Conservation (phyloP, 768 basidiomycete genomes). For the Russula emetica region DNA sequence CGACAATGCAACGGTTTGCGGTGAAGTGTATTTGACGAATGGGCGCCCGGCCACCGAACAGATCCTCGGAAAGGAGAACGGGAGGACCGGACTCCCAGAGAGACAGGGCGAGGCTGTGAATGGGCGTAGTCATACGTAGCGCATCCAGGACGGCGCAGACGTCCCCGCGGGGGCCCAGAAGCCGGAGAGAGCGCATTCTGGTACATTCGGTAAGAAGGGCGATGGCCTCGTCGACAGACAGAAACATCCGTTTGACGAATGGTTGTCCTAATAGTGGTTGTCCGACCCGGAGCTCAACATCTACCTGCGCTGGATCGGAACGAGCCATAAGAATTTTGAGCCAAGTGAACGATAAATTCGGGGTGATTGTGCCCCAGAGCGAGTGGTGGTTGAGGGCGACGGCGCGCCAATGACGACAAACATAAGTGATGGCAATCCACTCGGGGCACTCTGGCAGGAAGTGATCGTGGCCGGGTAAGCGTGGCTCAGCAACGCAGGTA, state of each 20-base stretch:
- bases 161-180: slow-evolving; percentile 11
- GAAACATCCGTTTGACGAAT: slow-evolving; percentile 1
- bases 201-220: slow-evolving; percentile 15
- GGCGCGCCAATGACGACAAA: slow-evolving; percentile 20
- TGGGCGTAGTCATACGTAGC: neutral
- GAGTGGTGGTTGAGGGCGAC: slow-evolving; percentile 16
- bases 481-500: slow-evolving; percentile 8
- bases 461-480: neutral
- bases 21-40: slow-evolving; percentile 15
- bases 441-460: slow-evolving; percentile 9
- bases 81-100: slow-evolving; percentile 16
- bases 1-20: slow-evolving; percentile 7
- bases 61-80: slow-evolving; percentile 5
- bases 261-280: no score
- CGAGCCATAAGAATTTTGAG: slow-evolving; percentile 14
- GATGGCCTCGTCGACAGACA: slow-evolving; percentile 13
- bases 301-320: slow-evolving; percentile 14
- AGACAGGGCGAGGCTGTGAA: slow-evolving; percentile 15
- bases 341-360: slow-evolving; percentile 15
- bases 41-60: slow-evolving; percentile 20
- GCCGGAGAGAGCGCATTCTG: slow-evolving; percentile 15
- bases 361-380: slow-evolving; percentile 18
- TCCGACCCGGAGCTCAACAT: slow-evolving; percentile 17
- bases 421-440: slow-evolving; percentile 23
- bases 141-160: slow-evolving; percentile 12